Base-by-base conservation (phyloP, 768 basidiomycete species). In the Suillus clintonianus region DNA sequence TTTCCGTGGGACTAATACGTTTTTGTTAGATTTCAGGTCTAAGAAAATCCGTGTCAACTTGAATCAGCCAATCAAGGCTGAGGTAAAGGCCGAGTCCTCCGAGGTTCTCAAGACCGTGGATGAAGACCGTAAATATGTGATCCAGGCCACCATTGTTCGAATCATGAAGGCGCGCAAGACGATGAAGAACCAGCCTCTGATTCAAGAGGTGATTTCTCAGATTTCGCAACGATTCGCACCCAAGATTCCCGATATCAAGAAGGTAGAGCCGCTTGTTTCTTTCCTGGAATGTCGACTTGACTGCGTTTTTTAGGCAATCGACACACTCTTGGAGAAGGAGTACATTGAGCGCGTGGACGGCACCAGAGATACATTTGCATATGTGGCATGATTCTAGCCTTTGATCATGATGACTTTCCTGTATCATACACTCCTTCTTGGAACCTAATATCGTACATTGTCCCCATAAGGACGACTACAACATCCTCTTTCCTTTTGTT, bases 91-190 rank as follows among this genome's bases (percentile, higher is more conserved):
- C 8, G 97, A 99, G 72, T 86, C 89, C 10, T 84, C 84, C 0
- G 94, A 97, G 68, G 94, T 97, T 10, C 79, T 97, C 72, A 95
- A 95, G 83, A 92, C 89, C 7, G 95, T 98, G 6, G 97, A 97
- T 68, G 96, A 98, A 78, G 97, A 99, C 72, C 88, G 97, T 64
- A 97, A 97, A 84, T 92, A 96, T 70, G 89, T 95, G 64, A 95
- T 97, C 61, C 96, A 98, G 74, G 94, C 95, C 11, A 95, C 92
- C 47, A 94, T 97, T 68, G 95, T 97, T 57, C 89, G 94, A 55
- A 93, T 97, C 74, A 96, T 96, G 95, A 96, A 96, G 78, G 93
- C 94, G 32, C 87, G 94, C 39, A 95, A 95, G 85, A 91, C 90
- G 66, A 91, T 96, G 89, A 96, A 95, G 84, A 94, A 95, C 78